Base-by-base conservation (phyloP, 495 filamentous ascomycete species). In the Talaromyces wortmannii region DNA sequence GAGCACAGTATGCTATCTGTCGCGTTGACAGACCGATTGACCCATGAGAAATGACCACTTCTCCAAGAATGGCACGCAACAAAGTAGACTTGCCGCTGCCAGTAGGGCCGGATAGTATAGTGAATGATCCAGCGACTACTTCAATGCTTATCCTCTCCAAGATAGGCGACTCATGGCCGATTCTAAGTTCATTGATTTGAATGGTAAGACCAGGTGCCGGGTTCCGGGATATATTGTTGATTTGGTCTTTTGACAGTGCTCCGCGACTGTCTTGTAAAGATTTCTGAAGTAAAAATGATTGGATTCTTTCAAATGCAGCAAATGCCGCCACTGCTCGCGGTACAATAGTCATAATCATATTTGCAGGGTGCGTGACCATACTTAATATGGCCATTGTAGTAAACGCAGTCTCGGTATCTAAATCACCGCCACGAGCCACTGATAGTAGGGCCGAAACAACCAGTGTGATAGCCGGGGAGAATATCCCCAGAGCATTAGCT, bases 281-380 rank as follows among this genome's bases (percentile, higher is more conserved):
- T 31, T 47, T 31, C 31, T 55, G 48, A 13, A 16, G 48, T 2
- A 83, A 56, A 52, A 76, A 83, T 6, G 61, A 47, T 53, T 80
- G 76, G n/a, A 84, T 78, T 13, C 80, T 66, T n/a, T 61, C 60
- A 36, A 81, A 68, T 56, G 73, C 76, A n/a, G 75, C 75, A 7
- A 75, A 53, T 5, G 69, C 72, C 12, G 72, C 63, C 36, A 81
- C 59, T 1, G 32, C 53, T 1, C 74, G 71, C 11, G 47, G 47
- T 7, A 48, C 16, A 31, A 82, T 57, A 13, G 61, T 62, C 59
- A 76, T 72, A 56, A 84, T 73, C 42, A 83, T 59, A 3, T 55
- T 63, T 1, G 65, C 62, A 6, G 81, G 81, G 10, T 63, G 59
- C 8, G 76, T 63, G 16, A 84, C 65, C 6, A 84, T 66, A 4